These are phyloP conservation scores for Dactylellina parvicollis DNA, from an alignment of 2,329 filamentous ascomycete species.

Conservation along the genomic window DNA sequence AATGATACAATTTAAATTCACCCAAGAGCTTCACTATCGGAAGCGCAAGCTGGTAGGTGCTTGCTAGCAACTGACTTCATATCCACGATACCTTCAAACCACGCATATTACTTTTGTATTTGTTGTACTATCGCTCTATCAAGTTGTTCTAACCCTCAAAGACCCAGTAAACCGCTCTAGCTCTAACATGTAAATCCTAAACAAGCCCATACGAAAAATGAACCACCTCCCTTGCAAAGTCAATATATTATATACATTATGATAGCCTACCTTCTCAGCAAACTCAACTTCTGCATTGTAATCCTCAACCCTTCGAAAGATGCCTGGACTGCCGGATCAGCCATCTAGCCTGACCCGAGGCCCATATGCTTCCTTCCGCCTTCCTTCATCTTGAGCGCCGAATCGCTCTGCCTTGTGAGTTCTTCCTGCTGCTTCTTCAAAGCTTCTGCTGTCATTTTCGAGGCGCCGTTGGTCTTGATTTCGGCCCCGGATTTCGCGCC, in stretches of 20 bases:
- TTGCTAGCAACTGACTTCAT: neutral
- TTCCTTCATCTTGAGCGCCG: slow-evolving; percentile 40
- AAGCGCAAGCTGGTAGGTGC: too few relatives aligned
- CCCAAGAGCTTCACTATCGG: too few relatives aligned
- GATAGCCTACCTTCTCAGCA: neutral
- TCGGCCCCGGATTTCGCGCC: slow-evolving; percentile 29
- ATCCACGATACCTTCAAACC: too few relatives aligned
- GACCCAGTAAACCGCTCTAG: slow-evolving; percentile 6
- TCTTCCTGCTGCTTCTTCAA: slow-evolving; percentile 44
- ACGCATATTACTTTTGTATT: neutral
- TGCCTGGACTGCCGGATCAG: neutral
- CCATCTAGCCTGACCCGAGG: slow-evolving; percentile 37
- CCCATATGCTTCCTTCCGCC: slow-evolving; percentile 34
- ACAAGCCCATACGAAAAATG: neutral
- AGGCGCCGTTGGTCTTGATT: slow-evolving; percentile 8
- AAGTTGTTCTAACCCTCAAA: slow-evolving; percentile 3
- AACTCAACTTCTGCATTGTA: slow-evolving; percentile 3
- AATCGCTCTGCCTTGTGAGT: slow-evolving; percentile 29
- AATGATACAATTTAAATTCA: too few relatives aligned
- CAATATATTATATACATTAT: neutral
- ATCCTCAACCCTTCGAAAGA: neutral
- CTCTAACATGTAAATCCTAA: neutral
- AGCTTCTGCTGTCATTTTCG: slow-evolving; percentile 28
- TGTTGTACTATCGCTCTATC: neutral
- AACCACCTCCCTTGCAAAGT: neutral